Evolutionary conservation across 306 rosid genomes (phyloP).

Genomic region (Arachis stenosperma): DNA sequence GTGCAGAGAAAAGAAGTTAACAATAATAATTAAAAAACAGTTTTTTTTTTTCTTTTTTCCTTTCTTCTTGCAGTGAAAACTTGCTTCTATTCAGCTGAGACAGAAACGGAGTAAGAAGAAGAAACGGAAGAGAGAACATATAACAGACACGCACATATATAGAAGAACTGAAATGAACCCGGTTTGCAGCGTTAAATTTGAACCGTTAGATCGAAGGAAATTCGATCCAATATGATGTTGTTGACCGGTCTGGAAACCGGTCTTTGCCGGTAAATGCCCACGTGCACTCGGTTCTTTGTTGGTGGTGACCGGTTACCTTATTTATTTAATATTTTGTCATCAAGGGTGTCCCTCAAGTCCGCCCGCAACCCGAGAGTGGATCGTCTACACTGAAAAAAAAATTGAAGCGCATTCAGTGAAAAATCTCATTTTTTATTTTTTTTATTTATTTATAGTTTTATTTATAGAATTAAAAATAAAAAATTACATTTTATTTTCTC

Average conservation of each 20-base stretch:
- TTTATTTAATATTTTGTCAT: no score
- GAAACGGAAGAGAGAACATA: slow-evolving; percentile 2
- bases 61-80: not conserved
- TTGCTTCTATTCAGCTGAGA: slow-evolving; percentile 18
- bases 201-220: slow-evolving; percentile 48
- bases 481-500: no score
- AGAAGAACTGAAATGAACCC: not conserved
- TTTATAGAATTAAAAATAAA: no score
- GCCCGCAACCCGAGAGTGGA: no score
- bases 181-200: slow-evolving; percentile 10
- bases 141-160: not conserved
- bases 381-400: no score
- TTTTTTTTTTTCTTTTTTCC: not conserved
- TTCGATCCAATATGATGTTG: not conserved
- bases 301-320: not conserved
- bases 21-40: not conserved
- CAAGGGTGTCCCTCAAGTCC: no score
- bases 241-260: slow-evolving; percentile 37
- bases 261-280: slow-evolving; percentile 41
- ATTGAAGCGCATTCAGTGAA: no score
- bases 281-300: slow-evolving; percentile 44
- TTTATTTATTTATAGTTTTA: no score
- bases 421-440: no score
- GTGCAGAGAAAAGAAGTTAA: not conserved
- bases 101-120: not conserved